These are phyloP conservation scores for Geotrichum reessii DNA, from an alignment of 1,139 yeast genomes.

Conservation along the genomic window DNA sequence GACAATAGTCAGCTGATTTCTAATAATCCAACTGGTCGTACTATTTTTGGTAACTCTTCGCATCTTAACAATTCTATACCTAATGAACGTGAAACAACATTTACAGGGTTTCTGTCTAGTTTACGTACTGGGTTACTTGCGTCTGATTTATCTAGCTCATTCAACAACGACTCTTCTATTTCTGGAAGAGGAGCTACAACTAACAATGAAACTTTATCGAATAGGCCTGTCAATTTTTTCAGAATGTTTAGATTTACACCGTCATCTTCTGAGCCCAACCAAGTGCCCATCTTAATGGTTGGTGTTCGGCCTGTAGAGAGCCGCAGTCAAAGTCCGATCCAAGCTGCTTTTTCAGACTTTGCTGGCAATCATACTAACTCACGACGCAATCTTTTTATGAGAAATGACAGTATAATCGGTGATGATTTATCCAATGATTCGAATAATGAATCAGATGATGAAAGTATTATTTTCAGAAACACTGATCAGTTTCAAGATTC, in stretches of 20 bases:
- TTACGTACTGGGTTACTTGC: conserved; percentile 40
- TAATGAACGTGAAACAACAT: conserved; percentile 27
- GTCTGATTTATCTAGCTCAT: conserved; percentile 33
- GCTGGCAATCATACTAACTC: not conserved
- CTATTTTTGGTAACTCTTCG: conserved; percentile 3
- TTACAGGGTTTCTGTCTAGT: conserved; percentile 39
- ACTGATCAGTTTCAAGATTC: not conserved
- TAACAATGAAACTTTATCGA: not conserved
- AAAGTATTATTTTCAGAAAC: not conserved
- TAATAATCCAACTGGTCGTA: not conserved
- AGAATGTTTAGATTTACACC: conserved; percentile 47
- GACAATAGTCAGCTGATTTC: conserved; percentile 27
- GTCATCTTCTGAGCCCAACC: conserved; percentile 17
- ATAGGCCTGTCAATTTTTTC: conserved; percentile 40
- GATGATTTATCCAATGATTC: not conserved
- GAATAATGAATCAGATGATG: not conserved
- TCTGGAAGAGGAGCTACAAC: not conserved
- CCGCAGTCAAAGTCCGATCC: not conserved
- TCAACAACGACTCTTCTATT: conserved; percentile 16
- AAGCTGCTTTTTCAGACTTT: not conserved
- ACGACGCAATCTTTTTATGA: not conserved
- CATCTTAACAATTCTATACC: not conserved
- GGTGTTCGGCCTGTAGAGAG: conserved; percentile 47
- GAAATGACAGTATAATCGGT: not conserved
- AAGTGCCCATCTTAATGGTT: conserved; percentile 50